These are phyloP conservation scores for Russula vinacea DNA, from an alignment of 768 basidiomycete genomes.

Conservation along the genomic window DNA sequence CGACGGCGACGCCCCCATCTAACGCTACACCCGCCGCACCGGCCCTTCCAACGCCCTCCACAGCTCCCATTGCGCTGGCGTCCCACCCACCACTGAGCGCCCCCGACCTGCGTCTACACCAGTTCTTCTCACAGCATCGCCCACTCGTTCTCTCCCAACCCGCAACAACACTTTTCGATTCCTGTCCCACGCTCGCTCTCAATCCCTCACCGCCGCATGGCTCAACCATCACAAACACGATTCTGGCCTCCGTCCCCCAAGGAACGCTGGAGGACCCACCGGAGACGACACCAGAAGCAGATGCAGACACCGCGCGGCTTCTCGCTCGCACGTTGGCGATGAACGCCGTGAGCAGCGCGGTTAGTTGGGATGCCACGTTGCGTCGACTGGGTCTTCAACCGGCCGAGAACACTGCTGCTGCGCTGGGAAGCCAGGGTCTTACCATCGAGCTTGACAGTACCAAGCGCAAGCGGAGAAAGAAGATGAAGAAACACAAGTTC, in stretches of 20 bases:
- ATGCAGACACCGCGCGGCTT: constrained; percentile 76
- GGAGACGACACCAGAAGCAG: constrained; percentile 60
- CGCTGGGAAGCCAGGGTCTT: constrained; percentile 51
- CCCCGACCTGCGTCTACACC: constrained; percentile 74
- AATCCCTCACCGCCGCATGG: neutral
- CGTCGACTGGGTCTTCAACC: constrained; percentile 60
- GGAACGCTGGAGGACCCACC: constrained; percentile 42
- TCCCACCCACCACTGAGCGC: constrained; percentile 57
- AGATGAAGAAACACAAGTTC: constrained; percentile 98
- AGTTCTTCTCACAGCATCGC: constrained; percentile 80
- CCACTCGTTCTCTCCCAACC: constrained; percentile 69
- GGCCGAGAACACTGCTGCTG: constrained; percentile 44
- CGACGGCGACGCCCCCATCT: neutral
- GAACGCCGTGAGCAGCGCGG: constrained; percentile 56
- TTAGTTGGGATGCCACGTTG: constrained; percentile 68
- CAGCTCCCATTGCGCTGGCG: constrained; percentile 29
- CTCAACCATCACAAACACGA: constrained; percentile 26
- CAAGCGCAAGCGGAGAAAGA: constrained; percentile 82
- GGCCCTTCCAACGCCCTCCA: constrained; percentile 3
- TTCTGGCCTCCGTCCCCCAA: constrained; percentile 25
- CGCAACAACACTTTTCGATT: constrained; percentile 51
- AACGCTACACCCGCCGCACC: neutral
- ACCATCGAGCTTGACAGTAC: constrained; percentile 73
- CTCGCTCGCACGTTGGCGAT: constrained; percentile 72
- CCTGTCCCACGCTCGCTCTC: constrained; percentile 15